Conservation (phyloP, 2,329 filamentous ascomycete genomes). For the Fusarium falciforme region DNA sequence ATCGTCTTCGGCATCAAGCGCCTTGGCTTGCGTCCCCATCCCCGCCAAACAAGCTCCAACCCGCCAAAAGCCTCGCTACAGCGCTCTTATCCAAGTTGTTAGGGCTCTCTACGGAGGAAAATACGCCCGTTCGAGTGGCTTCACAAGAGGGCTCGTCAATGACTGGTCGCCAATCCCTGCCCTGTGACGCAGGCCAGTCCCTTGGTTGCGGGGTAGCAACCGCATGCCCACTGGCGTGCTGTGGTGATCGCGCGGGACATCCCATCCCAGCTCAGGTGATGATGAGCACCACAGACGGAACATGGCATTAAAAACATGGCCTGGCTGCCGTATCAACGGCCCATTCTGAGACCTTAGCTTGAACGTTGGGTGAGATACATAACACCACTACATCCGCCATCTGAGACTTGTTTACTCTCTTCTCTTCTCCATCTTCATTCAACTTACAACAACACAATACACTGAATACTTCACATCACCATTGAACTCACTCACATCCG, state of each 20-base stretch:
- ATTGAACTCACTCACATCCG: background rate
- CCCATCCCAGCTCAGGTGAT: conserved; percentile 33
- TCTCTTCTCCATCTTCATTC: conserved; percentile 12
- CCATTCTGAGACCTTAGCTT: conserved; percentile 40
- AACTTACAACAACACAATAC: conserved; percentile 7
- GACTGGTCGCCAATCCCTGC: conserved; percentile 40
- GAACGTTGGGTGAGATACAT: conserved; percentile 34
- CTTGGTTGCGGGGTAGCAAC: conserved; percentile 44
- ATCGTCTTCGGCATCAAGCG: conserved; percentile 19
- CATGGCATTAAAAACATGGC: conserved; percentile 39
- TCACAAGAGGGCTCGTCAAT: conserved; percentile 10
- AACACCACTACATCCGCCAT: conserved; percentile 34
- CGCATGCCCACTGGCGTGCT: conserved; percentile 25
- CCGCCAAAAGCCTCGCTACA: conserved; percentile 3
- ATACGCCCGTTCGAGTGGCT: conserved; percentile 19
- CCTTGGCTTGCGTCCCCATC: conserved; percentile 41
- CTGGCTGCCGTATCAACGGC: conserved; percentile 44
- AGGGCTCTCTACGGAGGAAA: conserved; percentile 4
- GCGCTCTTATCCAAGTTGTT: conserved; percentile 6
- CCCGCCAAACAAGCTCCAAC: conserved; percentile 41
- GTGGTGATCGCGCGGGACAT: conserved; percentile 26
- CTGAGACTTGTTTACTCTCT: conserved; percentile 24
- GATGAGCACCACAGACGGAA: conserved; percentile 1
- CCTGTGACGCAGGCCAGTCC: conserved; percentile 35
- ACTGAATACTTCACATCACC: background rate